Percentiles rank a stretch among this genome's conserved stretches.
These are phyloP conservation scores for Pleurotus sapidus DNA, from an alignment of 768 basidiomycete genomes.

Conservation along the genomic window DNA sequence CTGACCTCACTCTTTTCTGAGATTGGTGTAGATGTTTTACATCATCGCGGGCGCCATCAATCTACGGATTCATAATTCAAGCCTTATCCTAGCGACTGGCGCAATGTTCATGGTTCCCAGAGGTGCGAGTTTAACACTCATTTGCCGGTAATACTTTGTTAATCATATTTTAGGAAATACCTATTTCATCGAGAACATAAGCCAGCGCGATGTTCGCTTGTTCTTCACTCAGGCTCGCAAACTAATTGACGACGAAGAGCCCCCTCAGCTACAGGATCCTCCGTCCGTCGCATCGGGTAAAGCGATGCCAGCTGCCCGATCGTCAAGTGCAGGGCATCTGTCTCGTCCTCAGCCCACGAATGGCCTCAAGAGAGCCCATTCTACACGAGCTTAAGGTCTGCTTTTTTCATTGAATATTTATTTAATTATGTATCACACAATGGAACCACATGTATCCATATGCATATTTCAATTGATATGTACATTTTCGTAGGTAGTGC, in stretches of 20 bases:
- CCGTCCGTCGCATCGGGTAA: not conserved
- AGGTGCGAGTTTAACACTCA: slow-evolving; percentile 43
- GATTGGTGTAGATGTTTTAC: slow-evolving; percentile 41
- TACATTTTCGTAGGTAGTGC: no score
- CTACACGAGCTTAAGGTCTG: not conserved
- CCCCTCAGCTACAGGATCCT: not conserved
- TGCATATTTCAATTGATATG: no score
- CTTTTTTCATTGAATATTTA: not conserved
- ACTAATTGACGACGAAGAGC: slow-evolving; percentile 11
- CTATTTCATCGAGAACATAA: slow-evolving; percentile 89
- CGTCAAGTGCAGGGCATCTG: not conserved
- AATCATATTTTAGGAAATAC: slow-evolving; percentile 62
- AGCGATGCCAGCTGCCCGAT: not conserved
- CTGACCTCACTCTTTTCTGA: not conserved
- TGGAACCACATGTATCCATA: no score
- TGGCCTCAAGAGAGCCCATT: not conserved
- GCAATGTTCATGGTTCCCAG: slow-evolving; percentile 90
- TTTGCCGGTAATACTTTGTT: not conserved
- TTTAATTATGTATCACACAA: not conserved
- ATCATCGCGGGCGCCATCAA: slow-evolving; percentile 88
- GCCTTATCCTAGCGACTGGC: slow-evolving; percentile 74
- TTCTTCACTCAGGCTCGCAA: slow-evolving; percentile 91
- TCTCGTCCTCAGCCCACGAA: not conserved
- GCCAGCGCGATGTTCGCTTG: slow-evolving; percentile 71
- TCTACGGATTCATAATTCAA: slow-evolving; percentile 78